Evolutionary conservation across 257 asterid genomes (phyloP), one percentile per base, ranked within the genome.

Genomic region (Nicotiana benthamiana): DNA sequence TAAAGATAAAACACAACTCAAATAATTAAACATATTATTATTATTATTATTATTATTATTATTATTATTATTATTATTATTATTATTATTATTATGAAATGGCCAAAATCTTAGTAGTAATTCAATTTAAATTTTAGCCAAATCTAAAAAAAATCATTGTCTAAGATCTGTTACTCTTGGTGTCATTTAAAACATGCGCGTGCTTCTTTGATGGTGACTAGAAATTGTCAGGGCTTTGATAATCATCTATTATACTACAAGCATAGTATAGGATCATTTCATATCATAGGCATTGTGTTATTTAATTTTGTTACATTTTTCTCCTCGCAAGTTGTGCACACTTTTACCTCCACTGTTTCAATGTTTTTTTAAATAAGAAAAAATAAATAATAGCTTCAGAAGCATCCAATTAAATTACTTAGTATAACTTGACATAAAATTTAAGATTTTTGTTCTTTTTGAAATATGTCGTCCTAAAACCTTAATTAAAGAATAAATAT

Each of bases 141-240:
- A 30, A 64, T 64, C 74, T 22, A 16, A 16, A 64, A 64, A 6
- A 5, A 28, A 15, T 30, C 0, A 64, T 64, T 30, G 46, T 30
- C 74, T 15, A 28, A 5, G 40, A 34, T 28, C 0, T 64, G 24
- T 5, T 68, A 40, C 20, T 68, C 61, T 6, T 68, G 1, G 10
- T 17, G 9, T 67, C 18, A 32, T 67, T 67, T 18, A 36, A 34
- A 8, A 10, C 16, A 67, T 68, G 34, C 57, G 77, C 77, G 56
- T 70, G 77, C 77, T 20, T 40, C 57, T 40, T 70, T 70, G 77
- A 70, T 70, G 16, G 77, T 40, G 77, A 70, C 77, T 20, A 70
- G 6, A 68, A 40, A 11, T 70, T 70, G 34, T 70, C 77, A 70
- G 32, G 16, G 12, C 13, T 40, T 70, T 70, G 6, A 32, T 20